These are phyloP conservation scores for Trichoderma breve DNA, from an alignment of 2,329 filamentous ascomycete species.

Conservation along the genomic window DNA sequence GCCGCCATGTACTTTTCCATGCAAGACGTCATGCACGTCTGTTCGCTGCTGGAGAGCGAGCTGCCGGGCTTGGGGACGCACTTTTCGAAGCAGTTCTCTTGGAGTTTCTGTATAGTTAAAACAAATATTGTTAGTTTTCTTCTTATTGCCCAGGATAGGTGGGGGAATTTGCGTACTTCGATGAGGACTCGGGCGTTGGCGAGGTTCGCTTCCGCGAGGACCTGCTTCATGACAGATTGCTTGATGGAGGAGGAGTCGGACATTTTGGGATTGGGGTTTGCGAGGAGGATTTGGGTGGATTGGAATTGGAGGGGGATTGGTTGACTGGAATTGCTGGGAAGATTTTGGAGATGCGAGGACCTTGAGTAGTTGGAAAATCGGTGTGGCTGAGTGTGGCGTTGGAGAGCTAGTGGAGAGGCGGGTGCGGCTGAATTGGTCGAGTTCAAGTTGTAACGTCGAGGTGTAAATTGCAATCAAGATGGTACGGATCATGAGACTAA, in stretches of 20 bases:
- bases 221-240: constrained; percentile 62
- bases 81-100: constrained; percentile 76
- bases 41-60: constrained; percentile 65
- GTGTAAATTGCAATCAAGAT: not conserved
- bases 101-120: constrained; percentile 61
- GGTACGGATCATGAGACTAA: not conserved
- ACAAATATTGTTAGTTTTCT: not conserved
- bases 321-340: not conserved
- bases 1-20: constrained; percentile 83
- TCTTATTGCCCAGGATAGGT: not conserved
- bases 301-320: not conserved
- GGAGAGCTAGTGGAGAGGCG: not conserved
- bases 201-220: constrained; percentile 63
- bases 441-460: not conserved
- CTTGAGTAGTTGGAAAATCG: constrained; percentile 15
- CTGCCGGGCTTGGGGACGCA: constrained; percentile 70
- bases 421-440: not conserved
- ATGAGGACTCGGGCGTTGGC: constrained; percentile 69
- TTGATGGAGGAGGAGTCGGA: constrained; percentile 55
- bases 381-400: constrained; percentile 13
- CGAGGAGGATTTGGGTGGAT: not conserved
- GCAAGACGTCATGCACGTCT: constrained; percentile 69
- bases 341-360: constrained; percentile 9
- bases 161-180: constrained; percentile 47
- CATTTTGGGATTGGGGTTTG: constrained; percentile 42